A percentile compares a stretch with the other conserved stretches of the same genome.
phyloP scores from a whole-genome alignment of 2,329 filamentous ascomycete genomes.

The Lojkania enalia region DNA sequence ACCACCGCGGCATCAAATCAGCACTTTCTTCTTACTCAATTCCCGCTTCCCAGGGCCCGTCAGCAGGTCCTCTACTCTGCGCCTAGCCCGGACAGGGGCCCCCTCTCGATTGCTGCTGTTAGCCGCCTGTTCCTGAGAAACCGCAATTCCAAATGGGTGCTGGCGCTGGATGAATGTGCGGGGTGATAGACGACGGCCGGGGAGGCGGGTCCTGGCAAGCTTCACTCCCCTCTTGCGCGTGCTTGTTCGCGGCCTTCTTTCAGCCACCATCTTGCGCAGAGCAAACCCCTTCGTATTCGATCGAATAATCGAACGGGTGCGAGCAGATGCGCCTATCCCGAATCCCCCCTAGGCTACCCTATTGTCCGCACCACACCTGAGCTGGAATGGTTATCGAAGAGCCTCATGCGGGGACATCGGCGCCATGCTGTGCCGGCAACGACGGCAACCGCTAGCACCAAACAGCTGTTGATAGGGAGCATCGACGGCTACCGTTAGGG shows the following conservation, averaged over 20 bases:
- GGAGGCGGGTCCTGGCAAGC: background rate
- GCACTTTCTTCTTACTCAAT: constrained; percentile 12
- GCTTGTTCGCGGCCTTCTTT: background rate
- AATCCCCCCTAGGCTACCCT: background rate
- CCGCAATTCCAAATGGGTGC: background rate
- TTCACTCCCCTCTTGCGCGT: background rate
- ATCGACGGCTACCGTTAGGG: background rate
- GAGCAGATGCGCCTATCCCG: too few species aligned
- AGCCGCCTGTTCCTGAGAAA: constrained; percentile 25
- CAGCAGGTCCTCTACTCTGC: constrained; percentile 21
- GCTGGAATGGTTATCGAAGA: constrained; percentile 3
- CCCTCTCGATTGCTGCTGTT: constrained; percentile 10
- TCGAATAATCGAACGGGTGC: too few species aligned
- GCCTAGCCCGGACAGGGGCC: too few species aligned
- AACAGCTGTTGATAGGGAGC: constrained; percentile 3
- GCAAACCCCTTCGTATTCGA: too few species aligned
- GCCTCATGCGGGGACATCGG: constrained; percentile 12
- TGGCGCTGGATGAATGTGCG: background rate
- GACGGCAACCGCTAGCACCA: background rate
- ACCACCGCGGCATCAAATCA: constrained; percentile 13
- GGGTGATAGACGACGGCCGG: background rate
- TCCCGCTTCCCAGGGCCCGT: constrained; percentile 17
- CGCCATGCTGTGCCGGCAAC: background rate
- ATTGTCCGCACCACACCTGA: background rate
- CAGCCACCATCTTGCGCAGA: background rate